phyloP scores from a whole-genome alignment of 768 basidiomycete species.

The Pulveroboletus sp. region DNA sequence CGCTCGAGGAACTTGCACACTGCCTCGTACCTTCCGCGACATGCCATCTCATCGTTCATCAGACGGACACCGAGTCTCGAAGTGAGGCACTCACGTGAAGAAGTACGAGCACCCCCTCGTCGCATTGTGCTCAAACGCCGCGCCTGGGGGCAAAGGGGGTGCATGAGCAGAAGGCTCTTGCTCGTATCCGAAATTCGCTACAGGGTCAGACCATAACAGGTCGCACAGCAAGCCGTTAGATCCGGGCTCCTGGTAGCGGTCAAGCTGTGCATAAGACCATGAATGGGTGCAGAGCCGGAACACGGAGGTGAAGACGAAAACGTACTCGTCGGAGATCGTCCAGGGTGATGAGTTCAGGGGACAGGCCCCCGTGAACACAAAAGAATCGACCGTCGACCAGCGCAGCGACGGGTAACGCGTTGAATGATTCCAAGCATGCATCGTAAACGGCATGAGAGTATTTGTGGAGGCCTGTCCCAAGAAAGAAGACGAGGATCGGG shows the following conservation, averaged over 20 bases:
- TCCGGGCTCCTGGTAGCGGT: constrained; percentile 92
- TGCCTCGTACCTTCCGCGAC: constrained; percentile 65
- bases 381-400: constrained; percentile 94
- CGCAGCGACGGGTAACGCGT: constrained; percentile 84
- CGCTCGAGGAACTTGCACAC: constrained; percentile 92
- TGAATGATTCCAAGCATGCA: constrained; percentile 87
- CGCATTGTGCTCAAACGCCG: constrained; percentile 72
- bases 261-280: constrained; percentile 49
- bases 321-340: constrained; percentile 67
- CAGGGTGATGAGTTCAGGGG: constrained; percentile 77
- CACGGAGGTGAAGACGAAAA: constrained; percentile 6
- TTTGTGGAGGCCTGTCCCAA: constrained; percentile 24
- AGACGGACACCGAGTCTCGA: not conserved
- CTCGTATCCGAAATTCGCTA: constrained; percentile 85
- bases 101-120: constrained; percentile 90
- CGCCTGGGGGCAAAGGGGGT: constrained; percentile 52
- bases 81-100: constrained; percentile 66
- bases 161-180: constrained; percentile 47
- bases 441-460: constrained; percentile 65
- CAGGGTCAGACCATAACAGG: constrained; percentile 93
- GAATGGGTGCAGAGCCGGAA: not conserved
- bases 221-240: constrained; percentile 91
- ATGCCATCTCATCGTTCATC: constrained; percentile 1
- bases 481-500: constrained; percentile 8
- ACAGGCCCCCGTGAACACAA: constrained; percentile 95